A percentile compares a stretch with the other conserved stretches of the same genome.
phyloP scores from a whole-genome alignment of 495 filamentous ascomycete species.

The Aspergillus heteromorphus region DNA sequence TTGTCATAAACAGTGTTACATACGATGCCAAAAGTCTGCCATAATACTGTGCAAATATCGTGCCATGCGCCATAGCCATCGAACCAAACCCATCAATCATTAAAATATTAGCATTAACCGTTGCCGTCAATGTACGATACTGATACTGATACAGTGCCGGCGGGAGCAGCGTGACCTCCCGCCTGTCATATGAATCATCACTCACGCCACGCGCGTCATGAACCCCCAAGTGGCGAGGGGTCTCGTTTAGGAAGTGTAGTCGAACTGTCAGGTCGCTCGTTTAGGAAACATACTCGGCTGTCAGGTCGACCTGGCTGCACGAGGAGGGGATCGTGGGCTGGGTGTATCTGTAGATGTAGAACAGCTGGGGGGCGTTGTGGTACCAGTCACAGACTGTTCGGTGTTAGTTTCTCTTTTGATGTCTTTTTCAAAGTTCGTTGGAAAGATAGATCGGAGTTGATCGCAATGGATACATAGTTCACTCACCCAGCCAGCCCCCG shows the following conservation, averaged over 20 bases:
- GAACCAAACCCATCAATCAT: too few relatives aligned
- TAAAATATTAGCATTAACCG: conserved; percentile 3
- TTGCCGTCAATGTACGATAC: not conserved
- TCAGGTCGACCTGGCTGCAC: conserved; percentile 41
- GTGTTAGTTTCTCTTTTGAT: conserved; percentile 1
- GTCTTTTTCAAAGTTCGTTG: too few relatives aligned
- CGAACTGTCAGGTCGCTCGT: conserved; percentile 22
- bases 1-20: too few relatives aligned
- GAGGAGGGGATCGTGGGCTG: conserved; percentile 30
- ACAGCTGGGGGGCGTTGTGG: conserved; percentile 50
- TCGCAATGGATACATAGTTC: too few relatives aligned
- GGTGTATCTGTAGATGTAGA: conserved; percentile 36
- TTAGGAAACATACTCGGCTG: conserved; percentile 19
- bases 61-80: too few relatives aligned
- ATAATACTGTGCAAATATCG: too few relatives aligned
- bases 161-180: not conserved
- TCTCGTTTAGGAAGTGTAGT: conserved; percentile 14
- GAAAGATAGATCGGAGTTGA: too few relatives aligned
- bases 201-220: conserved; percentile 17
- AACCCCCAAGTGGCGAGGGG: not conserved
- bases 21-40: too few relatives aligned
- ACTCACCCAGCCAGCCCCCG: conserved; percentile 50
- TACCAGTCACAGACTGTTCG: conserved; percentile 50
- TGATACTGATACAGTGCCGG: conserved; percentile 8
- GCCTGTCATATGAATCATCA: conserved; percentile 16